These are phyloP conservation scores for Aspergillus hiratsukae DNA, from an alignment of 2,329 filamentous ascomycete species.

Conservation along the genomic window DNA sequence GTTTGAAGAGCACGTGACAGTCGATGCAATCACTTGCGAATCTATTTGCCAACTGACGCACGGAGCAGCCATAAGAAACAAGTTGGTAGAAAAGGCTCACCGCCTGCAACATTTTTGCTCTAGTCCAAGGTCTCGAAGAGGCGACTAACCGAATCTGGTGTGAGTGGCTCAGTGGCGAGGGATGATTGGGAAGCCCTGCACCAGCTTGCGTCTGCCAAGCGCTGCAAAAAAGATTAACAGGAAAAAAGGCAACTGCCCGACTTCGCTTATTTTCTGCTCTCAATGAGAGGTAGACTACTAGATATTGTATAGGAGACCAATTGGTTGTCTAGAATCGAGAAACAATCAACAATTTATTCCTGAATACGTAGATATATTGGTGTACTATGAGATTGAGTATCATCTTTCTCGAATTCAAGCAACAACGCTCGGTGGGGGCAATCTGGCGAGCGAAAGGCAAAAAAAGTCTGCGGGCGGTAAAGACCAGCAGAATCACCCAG, in stretches of 20 bases:
- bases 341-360: background rate
- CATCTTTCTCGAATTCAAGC: background rate
- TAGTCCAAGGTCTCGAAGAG: background rate
- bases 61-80: no score
- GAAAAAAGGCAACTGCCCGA: background rate
- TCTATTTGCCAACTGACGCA: no score
- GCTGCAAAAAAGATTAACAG: background rate
- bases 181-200: background rate
- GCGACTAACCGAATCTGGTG: background rate
- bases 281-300: background rate
- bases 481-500: constrained; percentile 12
- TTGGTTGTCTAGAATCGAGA: background rate
- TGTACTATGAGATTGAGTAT: background rate
- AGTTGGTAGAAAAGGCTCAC: background rate
- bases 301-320: background rate
- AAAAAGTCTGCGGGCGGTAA: constrained; percentile 16
- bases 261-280: background rate
- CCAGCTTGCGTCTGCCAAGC: background rate
- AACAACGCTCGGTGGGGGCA: background rate
- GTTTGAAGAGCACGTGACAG: background rate
- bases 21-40: background rate
- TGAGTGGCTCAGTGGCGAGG: background rate
- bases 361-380: background rate
- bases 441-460: background rate
- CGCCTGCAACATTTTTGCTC: background rate